Conservation (phyloP, 441 rosid genomes). For the Gossypium aridum region DNA sequence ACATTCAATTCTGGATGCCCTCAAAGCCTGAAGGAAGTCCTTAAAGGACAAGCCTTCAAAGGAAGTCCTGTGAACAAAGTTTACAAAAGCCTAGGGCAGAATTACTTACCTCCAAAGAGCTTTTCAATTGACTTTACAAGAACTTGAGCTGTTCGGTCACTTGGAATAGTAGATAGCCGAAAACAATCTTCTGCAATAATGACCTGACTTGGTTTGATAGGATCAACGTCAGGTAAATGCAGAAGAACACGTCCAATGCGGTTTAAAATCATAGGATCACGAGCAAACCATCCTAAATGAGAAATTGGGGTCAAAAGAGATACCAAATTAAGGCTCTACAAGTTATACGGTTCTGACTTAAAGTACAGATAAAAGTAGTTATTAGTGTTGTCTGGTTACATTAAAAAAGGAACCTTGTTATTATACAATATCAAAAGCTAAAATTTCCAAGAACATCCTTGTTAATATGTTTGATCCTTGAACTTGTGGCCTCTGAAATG, state of each 20-base stretch:
- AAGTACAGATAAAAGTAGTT: not conserved
- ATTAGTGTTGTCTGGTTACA: not conserved
- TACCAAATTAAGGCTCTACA: not conserved
- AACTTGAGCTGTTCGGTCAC: constrained; percentile 36
- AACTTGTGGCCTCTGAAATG: not conserved
- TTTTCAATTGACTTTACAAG: constrained; percentile 52
- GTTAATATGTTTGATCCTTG: not conserved
- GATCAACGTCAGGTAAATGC: constrained; percentile 29
- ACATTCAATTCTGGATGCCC: not conserved
- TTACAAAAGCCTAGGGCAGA: not conserved
- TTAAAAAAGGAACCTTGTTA: too few species aligned
- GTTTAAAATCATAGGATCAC: constrained; percentile 33
- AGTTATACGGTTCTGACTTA: not conserved
- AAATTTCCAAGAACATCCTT: too few species aligned
- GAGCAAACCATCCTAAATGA: constrained; percentile 58
- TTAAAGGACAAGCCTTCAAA: not conserved
- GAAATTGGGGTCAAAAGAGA: not conserved
- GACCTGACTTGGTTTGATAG: constrained; percentile 32
- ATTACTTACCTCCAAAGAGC: constrained; percentile 48
- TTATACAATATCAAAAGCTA: too few species aligned
- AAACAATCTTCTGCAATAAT: constrained; percentile 77
- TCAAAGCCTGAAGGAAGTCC: not conserved
- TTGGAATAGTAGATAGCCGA: constrained; percentile 54
- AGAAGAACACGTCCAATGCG: constrained; percentile 61
- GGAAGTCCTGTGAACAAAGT: not conserved